Evolutionary conservation across 192 early-diverging fungal species (phyloP), one percentile per base, ranked within the genome.

Genomic region (Borealophlyctis nickersoniae): DNA sequence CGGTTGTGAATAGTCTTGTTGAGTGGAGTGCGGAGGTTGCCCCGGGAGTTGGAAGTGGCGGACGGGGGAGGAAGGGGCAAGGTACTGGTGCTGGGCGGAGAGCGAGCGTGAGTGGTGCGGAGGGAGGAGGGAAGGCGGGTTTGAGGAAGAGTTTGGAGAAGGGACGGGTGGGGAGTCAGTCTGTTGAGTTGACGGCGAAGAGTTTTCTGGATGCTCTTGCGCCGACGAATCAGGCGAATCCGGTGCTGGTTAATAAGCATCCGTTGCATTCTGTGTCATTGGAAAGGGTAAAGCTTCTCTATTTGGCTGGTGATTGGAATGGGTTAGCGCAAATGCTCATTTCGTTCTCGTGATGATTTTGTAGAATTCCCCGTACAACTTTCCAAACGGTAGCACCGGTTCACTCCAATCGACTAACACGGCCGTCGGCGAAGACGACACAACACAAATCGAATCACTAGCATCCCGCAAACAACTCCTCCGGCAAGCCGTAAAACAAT

Each of bases 1-100:
- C 80, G 9, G 39, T 86, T 22, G 74, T 81, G 5, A 63, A 73
- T 9, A 77, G 77, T 24, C 61, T 86, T 30, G 81, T 78, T 16
- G 74, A 76, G 22, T 86, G 84, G 84, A 70, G 71, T 62, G 45
- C 65, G 61, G 73, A 79, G 26, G 33, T 79, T 16, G 68, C 58
- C 11, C 76, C 78, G 4, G 39, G 39, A 19, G 39, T 45, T 45
- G 39, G 39, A 13, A 19, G 7, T 45, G 39, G 39, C 19, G 39
- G 39, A 19, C 39, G 39, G 39, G 39, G 39, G 39, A 45, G 19
- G 39, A 45, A 45, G 39, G 39, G 39, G 39, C 19, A 13, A 19
- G 39, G 39, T 45, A 45, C 9, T 45, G 39, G 7, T 45, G 39
- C 39, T 7, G 39, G 39, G 39, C 7, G 19, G 39, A 45, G 39